These are phyloP conservation scores for Macrophomina phaseolina DNA, from an alignment of 2,329 filamentous ascomycete genomes.

Conservation along the genomic window DNA sequence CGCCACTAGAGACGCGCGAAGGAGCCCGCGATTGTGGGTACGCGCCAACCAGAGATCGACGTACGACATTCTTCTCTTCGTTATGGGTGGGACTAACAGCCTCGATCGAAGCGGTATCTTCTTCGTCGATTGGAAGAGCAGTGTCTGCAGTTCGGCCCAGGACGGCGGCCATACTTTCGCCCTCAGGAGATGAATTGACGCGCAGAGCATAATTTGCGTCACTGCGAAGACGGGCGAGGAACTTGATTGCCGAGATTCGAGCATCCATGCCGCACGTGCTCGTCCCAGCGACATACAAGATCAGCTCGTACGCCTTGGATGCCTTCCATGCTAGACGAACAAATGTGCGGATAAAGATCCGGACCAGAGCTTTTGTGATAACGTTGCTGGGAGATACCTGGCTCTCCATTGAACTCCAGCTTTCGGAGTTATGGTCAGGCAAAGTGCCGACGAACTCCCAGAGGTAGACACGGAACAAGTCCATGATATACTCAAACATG, in stretches of 20 bases:
- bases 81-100: slow-evolving; percentile 1
- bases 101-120: slow-evolving; percentile 32
- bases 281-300: slow-evolving; percentile 41
- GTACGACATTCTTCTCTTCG: slow-evolving; percentile 1
- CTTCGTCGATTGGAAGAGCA: slow-evolving; percentile 50
- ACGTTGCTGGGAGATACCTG: slow-evolving; percentile 68
- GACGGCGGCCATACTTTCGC: slow-evolving; percentile 72
- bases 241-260: slow-evolving; percentile 44
- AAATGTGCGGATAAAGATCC: slow-evolving; percentile 77
- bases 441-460: slow-evolving; percentile 37
- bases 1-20: slow-evolving; percentile 10
- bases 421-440: slow-evolving; percentile 31
- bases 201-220: slow-evolving; percentile 81
- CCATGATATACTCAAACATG: slow-evolving; percentile 58
- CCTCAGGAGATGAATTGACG: slow-evolving; percentile 72
- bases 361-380: slow-evolving; percentile 72
- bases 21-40: slow-evolving; percentile 9
- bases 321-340: slow-evolving; percentile 70
- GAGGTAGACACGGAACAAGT: slow-evolving; percentile 50
- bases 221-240: slow-evolving; percentile 79
- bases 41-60: neutral
- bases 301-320: slow-evolving; percentile 48
- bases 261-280: slow-evolving; percentile 44
- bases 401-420: slow-evolving; percentile 28
- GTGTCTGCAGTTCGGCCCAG: slow-evolving; percentile 69